These are phyloP conservation scores for Pachyrhizus erosus DNA, from an alignment of 306 rosid genomes.

Conservation along the genomic window DNA sequence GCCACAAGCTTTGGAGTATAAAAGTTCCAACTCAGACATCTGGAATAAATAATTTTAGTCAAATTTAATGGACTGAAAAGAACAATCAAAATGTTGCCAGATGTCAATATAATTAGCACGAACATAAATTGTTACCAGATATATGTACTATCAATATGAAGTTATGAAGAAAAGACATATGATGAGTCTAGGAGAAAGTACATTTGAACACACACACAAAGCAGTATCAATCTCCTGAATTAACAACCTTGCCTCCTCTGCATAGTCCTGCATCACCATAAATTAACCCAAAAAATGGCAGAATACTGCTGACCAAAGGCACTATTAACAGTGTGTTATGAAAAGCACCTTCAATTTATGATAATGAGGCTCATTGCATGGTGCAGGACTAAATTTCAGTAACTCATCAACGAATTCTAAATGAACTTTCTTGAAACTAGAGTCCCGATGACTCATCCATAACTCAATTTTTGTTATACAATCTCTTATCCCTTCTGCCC, in stretches of 20 bases:
- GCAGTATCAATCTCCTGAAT: slow-evolving; percentile 61
- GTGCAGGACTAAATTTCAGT: slow-evolving; percentile 60
- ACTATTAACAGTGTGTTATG: slow-evolving; percentile 31
- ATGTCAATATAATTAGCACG: slow-evolving; percentile 28
- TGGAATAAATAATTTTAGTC: slow-evolving; percentile 53
- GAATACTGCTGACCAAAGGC: slow-evolving; percentile 35
- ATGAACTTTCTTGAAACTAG: slow-evolving; percentile 58
- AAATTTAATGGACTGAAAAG: slow-evolving; percentile 45
- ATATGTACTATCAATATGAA: slow-evolving; percentile 17
- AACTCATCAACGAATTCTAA: slow-evolving; percentile 64
- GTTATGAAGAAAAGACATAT: slow-evolving; percentile 7
- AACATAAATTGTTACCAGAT: slow-evolving; percentile 16
- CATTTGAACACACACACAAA: slow-evolving; percentile 62
- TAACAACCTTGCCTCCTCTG: slow-evolving; percentile 72
- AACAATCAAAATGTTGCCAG: slow-evolving; percentile 39
- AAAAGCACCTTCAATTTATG: slow-evolving; percentile 78
- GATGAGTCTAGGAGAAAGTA: slow-evolving; percentile 42
- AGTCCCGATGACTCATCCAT: slow-evolving; percentile 53
- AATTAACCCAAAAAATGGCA: slow-evolving; percentile 27
- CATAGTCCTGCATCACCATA: slow-evolving; percentile 62
- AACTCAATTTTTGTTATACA: slow-evolving; percentile 70
- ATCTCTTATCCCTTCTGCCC: slow-evolving; percentile 78
- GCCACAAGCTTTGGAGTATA: slow-evolving; percentile 70
- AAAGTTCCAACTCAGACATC: slow-evolving; percentile 80
- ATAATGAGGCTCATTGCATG: slow-evolving; percentile 76